These are phyloP conservation scores for Darksidea phi DNA, from an alignment of 495 filamentous ascomycete genomes.

Conservation along the genomic window DNA sequence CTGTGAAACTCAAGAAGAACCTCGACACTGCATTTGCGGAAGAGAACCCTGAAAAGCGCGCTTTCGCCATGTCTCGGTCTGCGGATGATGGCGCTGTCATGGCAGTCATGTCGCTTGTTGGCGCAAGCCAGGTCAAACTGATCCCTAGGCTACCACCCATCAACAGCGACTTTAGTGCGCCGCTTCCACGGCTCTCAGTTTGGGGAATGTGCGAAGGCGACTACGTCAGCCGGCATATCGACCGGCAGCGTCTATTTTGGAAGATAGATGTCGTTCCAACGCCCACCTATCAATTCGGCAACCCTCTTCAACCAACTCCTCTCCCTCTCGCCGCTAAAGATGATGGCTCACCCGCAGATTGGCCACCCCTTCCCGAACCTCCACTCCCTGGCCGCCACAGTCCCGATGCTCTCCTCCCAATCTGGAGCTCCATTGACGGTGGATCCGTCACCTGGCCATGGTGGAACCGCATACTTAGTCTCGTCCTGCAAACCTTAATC, in stretches of 20 bases:
- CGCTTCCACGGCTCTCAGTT: conserved; percentile 43
- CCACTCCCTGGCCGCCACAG: conserved; percentile 26
- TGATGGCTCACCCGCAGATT: conserved; percentile 2
- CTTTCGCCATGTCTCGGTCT: conserved; percentile 45
- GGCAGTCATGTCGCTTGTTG: conserved; percentile 66
- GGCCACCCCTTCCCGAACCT: neutral
- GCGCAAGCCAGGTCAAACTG: conserved; percentile 57
- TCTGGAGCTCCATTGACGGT: conserved; percentile 79
- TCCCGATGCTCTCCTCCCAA: conserved; percentile 55
- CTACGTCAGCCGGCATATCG: conserved; percentile 70
- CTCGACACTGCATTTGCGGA: conserved; percentile 46
- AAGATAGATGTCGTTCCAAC: conserved; percentile 59
- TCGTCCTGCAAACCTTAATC: conserved; percentile 23
- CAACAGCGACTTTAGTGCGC: conserved; percentile 43
- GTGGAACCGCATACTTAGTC: conserved; percentile 54
- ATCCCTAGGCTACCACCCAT: conserved; percentile 57
- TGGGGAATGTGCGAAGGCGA: conserved; percentile 70
- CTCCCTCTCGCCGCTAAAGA: conserved; percentile 36
- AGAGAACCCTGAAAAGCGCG: conserved; percentile 44
- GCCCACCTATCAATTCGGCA: conserved; percentile 59
- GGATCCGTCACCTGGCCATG: conserved; percentile 53
- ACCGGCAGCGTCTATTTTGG: conserved; percentile 64
- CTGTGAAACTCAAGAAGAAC: conserved; percentile 41
- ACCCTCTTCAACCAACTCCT: conserved; percentile 46
- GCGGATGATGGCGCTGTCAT: conserved; percentile 67